Conservation (phyloP, 1,139 yeast species). For the Geotrichum carabidarum region DNA sequence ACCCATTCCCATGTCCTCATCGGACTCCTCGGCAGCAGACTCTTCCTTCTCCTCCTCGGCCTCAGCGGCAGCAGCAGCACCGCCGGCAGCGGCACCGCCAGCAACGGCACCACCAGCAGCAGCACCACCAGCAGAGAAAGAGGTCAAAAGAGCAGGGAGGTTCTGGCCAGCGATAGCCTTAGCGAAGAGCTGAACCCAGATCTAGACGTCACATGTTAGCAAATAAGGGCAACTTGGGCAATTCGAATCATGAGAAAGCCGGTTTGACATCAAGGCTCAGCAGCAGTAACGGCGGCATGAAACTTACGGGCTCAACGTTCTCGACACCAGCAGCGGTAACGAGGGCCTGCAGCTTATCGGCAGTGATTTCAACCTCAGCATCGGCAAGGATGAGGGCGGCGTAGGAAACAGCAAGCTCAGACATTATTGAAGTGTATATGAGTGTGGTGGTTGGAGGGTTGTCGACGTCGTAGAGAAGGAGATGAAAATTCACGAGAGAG, state of each 20-base stretch:
- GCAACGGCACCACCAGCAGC: constrained; percentile 43
- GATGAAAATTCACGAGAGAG: not conserved
- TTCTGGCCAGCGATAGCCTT: constrained; percentile 76
- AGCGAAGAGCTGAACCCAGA: constrained; percentile 58
- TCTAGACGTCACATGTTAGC: not conserved
- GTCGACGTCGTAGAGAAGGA: constrained; percentile 7
- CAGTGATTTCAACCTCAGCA: constrained; percentile 89
- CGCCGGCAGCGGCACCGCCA: constrained; percentile 57
- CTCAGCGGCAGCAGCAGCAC: constrained; percentile 57
- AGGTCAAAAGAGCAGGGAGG: constrained; percentile 46
- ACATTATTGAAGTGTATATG: constrained; percentile 12
- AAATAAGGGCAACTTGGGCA: no score
- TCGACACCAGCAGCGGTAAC: constrained; percentile 86
- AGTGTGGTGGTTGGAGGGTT: constrained; percentile 5
- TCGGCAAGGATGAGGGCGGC: constrained; percentile 96
- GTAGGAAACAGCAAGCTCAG: constrained; percentile 20
- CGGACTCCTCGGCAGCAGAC: constrained; percentile 36
- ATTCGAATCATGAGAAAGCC: no score
- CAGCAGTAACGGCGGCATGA: no score
- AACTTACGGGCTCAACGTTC: constrained; percentile 50
- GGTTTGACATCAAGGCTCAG: no score
- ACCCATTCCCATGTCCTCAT: constrained; percentile 40
- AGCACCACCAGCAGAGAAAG: constrained; percentile 93
- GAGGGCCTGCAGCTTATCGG: constrained; percentile 84
- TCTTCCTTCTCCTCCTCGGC: constrained; percentile 47